A percentile compares a stretch with the other conserved stretches of the same genome.
These are phyloP conservation scores for Cyclotella cryptica DNA, from an alignment of 108 stramenopile species.

Conservation along the genomic window DNA sequence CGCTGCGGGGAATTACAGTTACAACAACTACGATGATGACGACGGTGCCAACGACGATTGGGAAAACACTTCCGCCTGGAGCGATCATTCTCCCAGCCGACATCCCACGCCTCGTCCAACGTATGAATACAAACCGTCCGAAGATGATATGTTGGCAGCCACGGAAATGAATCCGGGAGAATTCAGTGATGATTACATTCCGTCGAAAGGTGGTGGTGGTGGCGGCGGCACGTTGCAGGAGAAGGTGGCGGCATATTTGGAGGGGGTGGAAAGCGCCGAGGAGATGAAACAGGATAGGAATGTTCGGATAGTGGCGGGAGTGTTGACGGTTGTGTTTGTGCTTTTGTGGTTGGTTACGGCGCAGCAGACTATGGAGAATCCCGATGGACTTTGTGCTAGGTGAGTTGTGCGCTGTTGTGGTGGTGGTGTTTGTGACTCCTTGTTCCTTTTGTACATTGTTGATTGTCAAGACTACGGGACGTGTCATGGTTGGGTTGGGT, in stretches of 20 bases:
- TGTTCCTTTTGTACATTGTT: too few species aligned
- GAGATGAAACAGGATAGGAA: constrained; percentile 50
- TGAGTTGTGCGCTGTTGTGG: constrained; percentile 13
- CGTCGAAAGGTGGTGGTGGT: too few species aligned
- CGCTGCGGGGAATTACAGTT: too few species aligned
- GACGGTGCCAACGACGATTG: too few species aligned
- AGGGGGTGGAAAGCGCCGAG: constrained; percentile 36
- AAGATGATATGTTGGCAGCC: background rate
- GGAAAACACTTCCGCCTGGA: too few species aligned
- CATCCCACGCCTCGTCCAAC: constrained; percentile 3
- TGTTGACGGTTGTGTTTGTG: constrained; percentile 32
- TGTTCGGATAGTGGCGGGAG: constrained; percentile 42
- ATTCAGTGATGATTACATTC: background rate
- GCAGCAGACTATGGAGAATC: constrained; percentile 48
- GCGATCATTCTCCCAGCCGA: background rate
- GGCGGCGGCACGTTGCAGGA: background rate
- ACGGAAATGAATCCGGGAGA: background rate
- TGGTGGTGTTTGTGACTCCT: too few species aligned
- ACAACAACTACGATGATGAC: too few species aligned
- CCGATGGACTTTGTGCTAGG: constrained; percentile 51
- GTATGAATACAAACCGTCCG: background rate
- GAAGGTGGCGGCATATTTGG: constrained; percentile 30
- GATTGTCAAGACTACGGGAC: too few species aligned
- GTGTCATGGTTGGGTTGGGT: too few species aligned
- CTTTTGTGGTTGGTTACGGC: constrained; percentile 31